Evolutionary conservation across 257 asterid species (phyloP).

Genomic region (Ehretia macrophylla): DNA sequence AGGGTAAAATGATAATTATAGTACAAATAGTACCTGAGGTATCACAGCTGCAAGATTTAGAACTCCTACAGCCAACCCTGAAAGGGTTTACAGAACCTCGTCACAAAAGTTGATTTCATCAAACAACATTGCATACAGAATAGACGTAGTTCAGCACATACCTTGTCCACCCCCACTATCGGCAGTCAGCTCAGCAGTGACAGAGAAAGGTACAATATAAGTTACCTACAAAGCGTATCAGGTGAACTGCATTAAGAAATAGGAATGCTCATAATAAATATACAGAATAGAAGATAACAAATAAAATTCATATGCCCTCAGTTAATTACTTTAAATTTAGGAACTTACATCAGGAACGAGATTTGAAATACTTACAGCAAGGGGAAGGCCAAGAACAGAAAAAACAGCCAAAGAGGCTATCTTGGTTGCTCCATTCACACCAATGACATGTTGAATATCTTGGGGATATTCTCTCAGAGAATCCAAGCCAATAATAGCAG

Average conservation of each 20-base stretch:
- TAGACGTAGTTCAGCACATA: conserved; percentile 15
- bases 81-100: conserved; percentile 15
- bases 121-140: conserved; percentile 14
- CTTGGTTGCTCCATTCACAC: conserved; percentile 64
- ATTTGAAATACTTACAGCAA: conserved; percentile 62
- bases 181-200: conserved; percentile 96
- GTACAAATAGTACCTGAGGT: conserved; percentile 86
- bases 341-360: too few species aligned
- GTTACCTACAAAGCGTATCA: conserved; percentile 58
- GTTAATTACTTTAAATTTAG: too few species aligned
- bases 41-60: conserved; percentile 93
- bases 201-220: conserved; percentile 92
- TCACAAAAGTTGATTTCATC: conserved; percentile 11
- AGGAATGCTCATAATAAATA: background rate
- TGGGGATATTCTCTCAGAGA: conserved; percentile 56
- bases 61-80: conserved; percentile 99
- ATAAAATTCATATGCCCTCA: too few species aligned
- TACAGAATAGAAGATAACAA: background rate
- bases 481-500: conserved; percentile 73
- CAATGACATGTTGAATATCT: conserved; percentile 70
- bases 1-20: conserved; percentile 12
- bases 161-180: conserved; percentile 99
- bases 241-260: conserved; percentile 18
- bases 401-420: conserved; percentile 82
- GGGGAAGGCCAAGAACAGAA: conserved; percentile 93